phyloP scores from a whole-genome alignment of 306 rosid species.

The Corylus avellana region DNA sequence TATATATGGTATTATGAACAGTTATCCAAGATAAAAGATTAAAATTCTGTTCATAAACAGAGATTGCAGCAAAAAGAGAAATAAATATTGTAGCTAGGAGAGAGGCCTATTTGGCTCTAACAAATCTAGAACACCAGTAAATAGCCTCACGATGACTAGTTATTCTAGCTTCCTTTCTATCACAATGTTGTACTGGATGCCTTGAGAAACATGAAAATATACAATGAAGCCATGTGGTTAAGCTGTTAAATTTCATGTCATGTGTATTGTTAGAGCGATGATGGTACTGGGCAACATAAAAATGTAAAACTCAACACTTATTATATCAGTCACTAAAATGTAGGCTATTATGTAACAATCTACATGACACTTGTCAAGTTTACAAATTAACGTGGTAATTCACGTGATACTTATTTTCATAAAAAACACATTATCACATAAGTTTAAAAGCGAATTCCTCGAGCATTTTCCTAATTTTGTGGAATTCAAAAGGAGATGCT shows the following conservation, averaged over 20 bases:
- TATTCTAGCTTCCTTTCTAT: not conserved
- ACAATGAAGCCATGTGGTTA: not conserved
- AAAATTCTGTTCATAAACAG: slow-evolving; percentile 7
- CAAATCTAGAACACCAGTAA: not conserved
- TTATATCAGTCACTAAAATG: too few species aligned
- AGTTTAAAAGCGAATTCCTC: too few species aligned
- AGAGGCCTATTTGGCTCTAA: not conserved
- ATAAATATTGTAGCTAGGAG: slow-evolving; percentile 11
- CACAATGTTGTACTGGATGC: not conserved
- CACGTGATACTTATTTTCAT: too few species aligned
- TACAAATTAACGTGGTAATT: too few species aligned
- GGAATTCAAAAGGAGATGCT: too few species aligned
- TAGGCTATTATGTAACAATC: too few species aligned
- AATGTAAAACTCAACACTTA: too few species aligned
- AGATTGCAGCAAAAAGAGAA: not conserved
- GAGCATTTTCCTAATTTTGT: too few species aligned
- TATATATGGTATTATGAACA: slow-evolving; percentile 13
- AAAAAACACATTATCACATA: too few species aligned
- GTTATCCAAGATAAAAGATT: not conserved
- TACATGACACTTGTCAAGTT: too few species aligned
- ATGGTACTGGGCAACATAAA: too few species aligned
- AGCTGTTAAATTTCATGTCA: not conserved
- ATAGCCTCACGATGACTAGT: not conserved
- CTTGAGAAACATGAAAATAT: not conserved
- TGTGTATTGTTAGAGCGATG: not conserved